A percentile compares a stretch with the other conserved stretches of the same genome.
Conservation (phyloP, 2,329 filamentous ascomycete species). For the Aspergillus amoenus region DNA sequence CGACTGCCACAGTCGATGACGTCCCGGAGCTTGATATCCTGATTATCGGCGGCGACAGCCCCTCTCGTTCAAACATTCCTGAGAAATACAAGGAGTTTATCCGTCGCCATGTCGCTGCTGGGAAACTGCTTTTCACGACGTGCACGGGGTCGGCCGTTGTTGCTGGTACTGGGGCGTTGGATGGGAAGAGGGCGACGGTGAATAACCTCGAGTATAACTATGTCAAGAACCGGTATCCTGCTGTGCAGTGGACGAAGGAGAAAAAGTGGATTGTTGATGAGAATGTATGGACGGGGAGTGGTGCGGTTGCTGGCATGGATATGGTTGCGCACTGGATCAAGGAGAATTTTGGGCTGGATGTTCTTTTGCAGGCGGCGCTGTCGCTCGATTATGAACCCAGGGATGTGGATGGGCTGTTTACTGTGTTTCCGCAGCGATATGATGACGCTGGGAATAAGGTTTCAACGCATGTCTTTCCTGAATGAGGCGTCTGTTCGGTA, state of each 20-base stretch:
- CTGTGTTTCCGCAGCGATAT: constrained; percentile 29
- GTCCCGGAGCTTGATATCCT: not conserved
- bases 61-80: not conserved
- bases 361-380: constrained; percentile 23
- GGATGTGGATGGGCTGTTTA: constrained; percentile 31
- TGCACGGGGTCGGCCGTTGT: not conserved
- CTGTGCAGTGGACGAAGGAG: constrained; percentile 46
- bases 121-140: constrained; percentile 3
- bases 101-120: not conserved
- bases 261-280: constrained; percentile 47
- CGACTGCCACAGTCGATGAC: not conserved
- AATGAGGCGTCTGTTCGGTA: not conserved
- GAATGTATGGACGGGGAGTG: constrained; percentile 50
- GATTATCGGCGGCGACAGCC: not conserved
- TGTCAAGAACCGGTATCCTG: constrained; percentile 34
- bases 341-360: constrained; percentile 32
- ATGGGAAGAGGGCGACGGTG: constrained; percentile 45
- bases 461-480: constrained; percentile 23
- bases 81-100: not conserved
- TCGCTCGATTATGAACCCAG: constrained; percentile 40
- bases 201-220: constrained; percentile 39
- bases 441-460: constrained; percentile 30
- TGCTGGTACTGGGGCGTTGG: constrained; percentile 23
- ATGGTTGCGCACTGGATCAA: constrained; percentile 45
- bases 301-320: constrained; percentile 49